These are phyloP conservation scores for Fraxinus sp. DNA, from an alignment of 305 asterid genomes.

Conservation along the genomic window DNA sequence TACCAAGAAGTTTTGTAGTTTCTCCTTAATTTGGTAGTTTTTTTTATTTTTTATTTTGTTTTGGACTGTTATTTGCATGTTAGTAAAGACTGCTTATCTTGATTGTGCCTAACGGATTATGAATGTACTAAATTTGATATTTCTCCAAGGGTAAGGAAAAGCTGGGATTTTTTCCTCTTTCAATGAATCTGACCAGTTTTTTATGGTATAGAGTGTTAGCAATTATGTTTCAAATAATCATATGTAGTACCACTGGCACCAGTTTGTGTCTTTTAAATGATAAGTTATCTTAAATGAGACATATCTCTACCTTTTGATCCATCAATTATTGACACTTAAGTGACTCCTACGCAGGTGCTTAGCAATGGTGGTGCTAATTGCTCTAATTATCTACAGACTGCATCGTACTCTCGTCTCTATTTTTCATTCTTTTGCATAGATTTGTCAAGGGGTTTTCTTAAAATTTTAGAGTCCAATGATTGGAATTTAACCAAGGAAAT, in stretches of 20 bases:
- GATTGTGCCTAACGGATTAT: not conserved
- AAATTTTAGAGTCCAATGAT: not conserved
- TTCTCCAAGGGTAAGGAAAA: not conserved
- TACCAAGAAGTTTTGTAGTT: not conserved
- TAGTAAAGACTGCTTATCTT: not conserved
- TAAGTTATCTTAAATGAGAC: not conserved
- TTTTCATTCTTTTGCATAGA: not conserved
- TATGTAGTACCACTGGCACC: not conserved
- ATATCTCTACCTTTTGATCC: not conserved
- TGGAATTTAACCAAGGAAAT: not conserved
- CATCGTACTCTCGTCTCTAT: not conserved
- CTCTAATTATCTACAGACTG: not conserved
- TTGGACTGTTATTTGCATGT: slow-evolving; percentile 19
- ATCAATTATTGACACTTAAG: not conserved
- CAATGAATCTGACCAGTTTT: not conserved
- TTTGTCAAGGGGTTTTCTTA: not conserved
- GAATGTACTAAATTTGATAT: not conserved
- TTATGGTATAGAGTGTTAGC: not conserved
- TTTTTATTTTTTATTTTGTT: slow-evolving; percentile 2
- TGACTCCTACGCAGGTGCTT: not conserved
- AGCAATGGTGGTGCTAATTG: not conserved
- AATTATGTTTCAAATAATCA: not conserved
- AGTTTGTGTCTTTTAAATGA: not conserved
- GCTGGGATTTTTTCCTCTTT: not conserved
- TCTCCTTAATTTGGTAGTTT: not conserved